phyloP scores from a whole-genome alignment of 768 basidiomycete species.

The Suillus discolor region DNA sequence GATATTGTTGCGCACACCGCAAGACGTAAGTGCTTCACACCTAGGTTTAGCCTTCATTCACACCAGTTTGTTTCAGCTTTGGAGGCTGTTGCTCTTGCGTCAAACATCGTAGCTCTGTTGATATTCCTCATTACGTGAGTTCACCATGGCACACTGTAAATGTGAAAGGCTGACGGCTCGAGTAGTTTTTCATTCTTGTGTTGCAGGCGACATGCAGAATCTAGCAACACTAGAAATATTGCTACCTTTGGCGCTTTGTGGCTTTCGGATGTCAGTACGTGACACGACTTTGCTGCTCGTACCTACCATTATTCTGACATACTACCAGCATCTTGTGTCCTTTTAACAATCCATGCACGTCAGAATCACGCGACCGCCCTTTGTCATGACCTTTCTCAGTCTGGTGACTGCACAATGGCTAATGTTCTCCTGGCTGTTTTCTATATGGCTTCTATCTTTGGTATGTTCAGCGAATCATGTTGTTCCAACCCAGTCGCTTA shows the following conservation, averaged over 20 bases:
- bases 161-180: background rate
- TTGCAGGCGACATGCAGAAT: conserved; percentile 17
- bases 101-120: conserved; percentile 16
- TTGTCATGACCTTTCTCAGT: conserved; percentile 32
- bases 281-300: background rate
- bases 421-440: conserved; percentile 30
- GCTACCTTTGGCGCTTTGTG: conserved; percentile 23
- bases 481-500: conserved; percentile 6
- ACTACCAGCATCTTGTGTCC: conserved; percentile 19
- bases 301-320: background rate
- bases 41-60: background rate
- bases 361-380: conserved; percentile 20
- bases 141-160: background rate
- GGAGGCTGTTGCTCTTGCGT: conserved; percentile 19
- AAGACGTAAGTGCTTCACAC: conserved; percentile 20
- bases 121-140: conserved; percentile 25
- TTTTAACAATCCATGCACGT: conserved; percentile 32
- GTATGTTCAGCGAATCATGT: conserved; percentile 22
- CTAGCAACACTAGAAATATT: conserved; percentile 26
- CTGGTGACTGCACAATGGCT: conserved; percentile 22
- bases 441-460: conserved; percentile 27
- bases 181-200: conserved; percentile 21
- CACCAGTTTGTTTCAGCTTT: conserved; percentile 18
- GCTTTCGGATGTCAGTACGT: conserved; percentile 23
- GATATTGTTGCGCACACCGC: conserved; percentile 23